Percentiles rank a stretch among this genome's conserved stretches.
phyloP scores from a whole-genome alignment of 345 rosid species.

The Orychophragmus violaceus region DNA sequence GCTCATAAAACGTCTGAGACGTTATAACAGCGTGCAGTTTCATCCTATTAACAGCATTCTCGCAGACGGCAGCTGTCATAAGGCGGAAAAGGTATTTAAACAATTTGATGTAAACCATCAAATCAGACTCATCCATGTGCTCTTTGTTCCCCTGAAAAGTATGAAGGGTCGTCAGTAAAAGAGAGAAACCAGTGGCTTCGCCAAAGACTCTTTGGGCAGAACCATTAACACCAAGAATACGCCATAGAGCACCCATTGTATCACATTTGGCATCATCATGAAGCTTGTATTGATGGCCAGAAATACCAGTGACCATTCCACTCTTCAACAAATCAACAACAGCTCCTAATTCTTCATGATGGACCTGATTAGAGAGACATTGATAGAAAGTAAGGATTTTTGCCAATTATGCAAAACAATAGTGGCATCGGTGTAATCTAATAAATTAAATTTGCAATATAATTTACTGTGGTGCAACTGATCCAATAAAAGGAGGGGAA shows the following conservation, averaged over 20 bases:
- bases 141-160: constrained; percentile 76
- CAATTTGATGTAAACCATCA: constrained; percentile 52
- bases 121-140: constrained; percentile 46
- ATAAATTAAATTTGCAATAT: not conserved
- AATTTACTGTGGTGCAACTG: not conserved
- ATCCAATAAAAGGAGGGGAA: constrained; percentile 1
- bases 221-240: constrained; percentile 73
- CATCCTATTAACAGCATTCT: constrained; percentile 71
- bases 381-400: no score
- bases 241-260: constrained; percentile 95
- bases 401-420: not conserved
- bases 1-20: constrained; percentile 90
- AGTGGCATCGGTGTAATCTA: not conserved
- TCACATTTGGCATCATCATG: constrained; percentile 91
- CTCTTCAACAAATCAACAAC: constrained; percentile 92
- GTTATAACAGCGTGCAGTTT: constrained; percentile 71
- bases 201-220: constrained; percentile 91
- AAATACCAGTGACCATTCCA: constrained; percentile 84
- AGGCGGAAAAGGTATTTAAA: constrained; percentile 82
- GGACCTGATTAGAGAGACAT: constrained; percentile 76
- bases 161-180: constrained; percentile 82
- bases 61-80: constrained; percentile 79
- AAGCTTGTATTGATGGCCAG: constrained; percentile 88
- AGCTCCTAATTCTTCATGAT: constrained; percentile 82
- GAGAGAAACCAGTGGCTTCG: constrained; percentile 97